phyloP scores from a whole-genome alignment of 768 basidiomycete species.

The Russula dissimulans region DNA sequence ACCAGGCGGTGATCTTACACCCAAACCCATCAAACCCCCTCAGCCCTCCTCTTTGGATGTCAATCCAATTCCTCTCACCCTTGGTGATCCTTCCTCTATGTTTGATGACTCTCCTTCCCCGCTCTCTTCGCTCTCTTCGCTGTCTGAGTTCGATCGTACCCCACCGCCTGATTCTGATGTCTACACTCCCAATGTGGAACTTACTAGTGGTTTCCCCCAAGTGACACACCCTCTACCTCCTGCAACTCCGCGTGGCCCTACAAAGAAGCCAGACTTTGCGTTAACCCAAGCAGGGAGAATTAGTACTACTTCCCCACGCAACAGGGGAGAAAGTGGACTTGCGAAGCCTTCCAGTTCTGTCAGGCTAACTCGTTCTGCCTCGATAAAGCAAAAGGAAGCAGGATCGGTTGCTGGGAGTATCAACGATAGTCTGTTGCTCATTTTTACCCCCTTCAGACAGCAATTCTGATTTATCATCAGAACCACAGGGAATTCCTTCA shows the following conservation, averaged over 20 bases:
- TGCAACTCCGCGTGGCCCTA: not conserved
- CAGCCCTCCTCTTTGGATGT: not conserved
- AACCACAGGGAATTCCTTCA: not conserved
- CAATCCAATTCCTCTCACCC: not conserved
- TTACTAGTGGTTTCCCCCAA: not conserved
- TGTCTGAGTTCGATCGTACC: conserved; percentile 4
- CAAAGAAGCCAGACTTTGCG: not conserved
- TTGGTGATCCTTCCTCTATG: not conserved
- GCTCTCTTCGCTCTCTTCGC: conserved; percentile 9
- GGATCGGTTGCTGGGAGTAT: not conserved
- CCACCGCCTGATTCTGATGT: not conserved
- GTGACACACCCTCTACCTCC: not conserved
- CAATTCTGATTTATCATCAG: conserved; percentile 3
- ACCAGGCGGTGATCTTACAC: conserved; percentile 1
- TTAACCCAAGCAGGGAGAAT: not conserved
- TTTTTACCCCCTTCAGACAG: not conserved
- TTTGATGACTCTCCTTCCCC: conserved; percentile 8
- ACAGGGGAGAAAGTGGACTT: not conserved
- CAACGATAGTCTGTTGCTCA: conserved; percentile 2
- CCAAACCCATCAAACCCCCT: not conserved
- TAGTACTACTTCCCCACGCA: not conserved
- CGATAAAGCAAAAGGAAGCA: conserved; percentile 4
- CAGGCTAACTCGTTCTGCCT: conserved; percentile 13
- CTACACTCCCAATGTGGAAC: not conserved
- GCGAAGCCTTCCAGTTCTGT: not conserved